These are phyloP conservation scores for Microcera coccophila DNA, from an alignment of 2,329 filamentous ascomycete genomes.

Conservation along the genomic window DNA sequence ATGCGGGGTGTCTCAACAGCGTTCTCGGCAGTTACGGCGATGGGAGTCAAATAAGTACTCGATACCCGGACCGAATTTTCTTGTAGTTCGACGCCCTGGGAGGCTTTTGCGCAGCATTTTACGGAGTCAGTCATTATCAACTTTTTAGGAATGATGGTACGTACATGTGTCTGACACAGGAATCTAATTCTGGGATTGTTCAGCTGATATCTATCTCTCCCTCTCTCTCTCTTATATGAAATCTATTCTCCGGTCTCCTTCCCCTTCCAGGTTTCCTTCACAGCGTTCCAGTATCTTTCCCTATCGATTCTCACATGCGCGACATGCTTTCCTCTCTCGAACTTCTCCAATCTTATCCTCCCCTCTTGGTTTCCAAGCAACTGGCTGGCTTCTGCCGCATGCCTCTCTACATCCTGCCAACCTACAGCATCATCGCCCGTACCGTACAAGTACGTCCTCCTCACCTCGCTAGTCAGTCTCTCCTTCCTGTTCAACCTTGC, in stretches of 20 bases:
- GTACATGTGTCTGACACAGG: no score
- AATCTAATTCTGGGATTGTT: no score
- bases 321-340: constrained; percentile 48
- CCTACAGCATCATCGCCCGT: constrained; percentile 46
- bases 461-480: constrained; percentile 36
- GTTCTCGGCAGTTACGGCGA: no score
- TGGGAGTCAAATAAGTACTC: no score
- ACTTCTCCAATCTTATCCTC: constrained; percentile 42
- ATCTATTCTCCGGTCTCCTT: neutral
- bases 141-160: no score
- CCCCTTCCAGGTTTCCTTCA: constrained; percentile 45
- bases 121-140: no score
- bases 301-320: constrained; percentile 45
- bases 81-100: no score
- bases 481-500: constrained; percentile 35
- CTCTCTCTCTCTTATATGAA: no score
- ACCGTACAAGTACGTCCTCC: constrained; percentile 52
- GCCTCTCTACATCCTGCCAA: constrained; percentile 44
- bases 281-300: constrained; percentile 48
- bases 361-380: constrained; percentile 43
- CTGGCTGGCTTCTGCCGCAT: constrained; percentile 45
- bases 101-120: no score
- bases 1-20: no score
- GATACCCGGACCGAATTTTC: no score
- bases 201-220: no score